Evolutionary conservation across 331 rosid genomes (phyloP).

Genomic region (Quercus tomentella): DNA sequence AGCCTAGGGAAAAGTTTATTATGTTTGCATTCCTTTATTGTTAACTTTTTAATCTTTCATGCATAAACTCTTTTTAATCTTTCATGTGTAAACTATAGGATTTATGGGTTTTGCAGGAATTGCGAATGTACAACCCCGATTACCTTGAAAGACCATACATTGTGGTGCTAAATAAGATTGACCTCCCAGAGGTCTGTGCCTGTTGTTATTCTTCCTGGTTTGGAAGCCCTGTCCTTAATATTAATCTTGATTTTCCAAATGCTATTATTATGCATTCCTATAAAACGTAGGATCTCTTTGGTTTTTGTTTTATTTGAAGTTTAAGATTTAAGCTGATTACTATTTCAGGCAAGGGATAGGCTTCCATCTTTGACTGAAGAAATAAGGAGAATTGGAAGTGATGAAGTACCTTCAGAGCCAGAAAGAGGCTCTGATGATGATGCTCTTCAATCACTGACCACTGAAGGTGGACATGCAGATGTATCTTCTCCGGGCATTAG

Average conservation of each 20-base stretch:
- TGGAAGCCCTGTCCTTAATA: background rate
- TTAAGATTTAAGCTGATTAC: background rate
- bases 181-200: constrained; percentile 74
- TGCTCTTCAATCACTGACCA: constrained; percentile 20
- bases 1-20: background rate
- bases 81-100: constrained; percentile 12
- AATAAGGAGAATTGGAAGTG: constrained; percentile 67
- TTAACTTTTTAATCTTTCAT: background rate
- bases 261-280: background rate
- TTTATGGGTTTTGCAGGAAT: constrained; percentile 58
- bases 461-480: constrained; percentile 28
- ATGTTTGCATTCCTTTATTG: background rate
- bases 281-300: background rate
- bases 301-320: background rate
- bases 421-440: constrained; percentile 28
- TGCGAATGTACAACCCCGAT: constrained; percentile 94
- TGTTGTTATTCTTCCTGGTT: background rate
- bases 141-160: constrained; percentile 87
- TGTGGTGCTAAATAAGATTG: constrained; percentile 93
- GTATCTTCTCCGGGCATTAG: constrained; percentile 4
- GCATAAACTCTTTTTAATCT: constrained; percentile 2
- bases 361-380: constrained; percentile 54
- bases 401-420: constrained; percentile 28
- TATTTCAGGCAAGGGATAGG: constrained; percentile 62
- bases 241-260: background rate